Base-by-base conservation (phyloP, 306 rosid species). In the Mimosa bimucronata region DNA sequence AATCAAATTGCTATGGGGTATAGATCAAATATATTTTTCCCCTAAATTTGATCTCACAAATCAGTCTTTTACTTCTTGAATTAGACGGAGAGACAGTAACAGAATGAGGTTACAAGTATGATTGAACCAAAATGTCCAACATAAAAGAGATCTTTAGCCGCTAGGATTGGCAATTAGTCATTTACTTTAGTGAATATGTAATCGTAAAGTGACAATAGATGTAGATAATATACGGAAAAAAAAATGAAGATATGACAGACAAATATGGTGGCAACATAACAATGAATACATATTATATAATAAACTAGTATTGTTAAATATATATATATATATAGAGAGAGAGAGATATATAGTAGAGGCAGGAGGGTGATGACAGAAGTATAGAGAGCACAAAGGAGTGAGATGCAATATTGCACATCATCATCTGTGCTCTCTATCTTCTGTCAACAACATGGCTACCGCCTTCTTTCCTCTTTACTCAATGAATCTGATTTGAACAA, bases 361-460 rank as follows among this genome's bases (percentile, higher is more conserved):
- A 7, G 16, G 77, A 31, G 23, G 75, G 52, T 37, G 74, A 77
- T 89, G 95, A 86, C 97, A 90, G 97, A 88, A 90, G 91, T n/a
- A 77, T 89, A 92, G 90, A 89, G 91, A 90, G 97, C 91, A 92
- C 97, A 88, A 88, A 92, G 83, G 96, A 90, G 66, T 84, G 87
- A 88, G 83, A 91, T 87, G 90, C 91, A 19, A 72, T 75, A 30
- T 11, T 83, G 90, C 90, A 90, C 87, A 84, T 87, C 91, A 85
- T 84, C 90, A 75, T 90, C 91, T 77, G 94, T 90, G 92, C 94
- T 88, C 94, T 91, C 97, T 91, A 88, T 91, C 94, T 91, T 91
- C 97, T 91, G 94, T 91, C 97, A 91, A 41, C 92, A 88, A 26
- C 85, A 79, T 80, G 74, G 41, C 85, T 71, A 76, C 15, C 60